Conservation (phyloP, 768 basidiomycete genomes). For the Tylopilus sp. region DNA sequence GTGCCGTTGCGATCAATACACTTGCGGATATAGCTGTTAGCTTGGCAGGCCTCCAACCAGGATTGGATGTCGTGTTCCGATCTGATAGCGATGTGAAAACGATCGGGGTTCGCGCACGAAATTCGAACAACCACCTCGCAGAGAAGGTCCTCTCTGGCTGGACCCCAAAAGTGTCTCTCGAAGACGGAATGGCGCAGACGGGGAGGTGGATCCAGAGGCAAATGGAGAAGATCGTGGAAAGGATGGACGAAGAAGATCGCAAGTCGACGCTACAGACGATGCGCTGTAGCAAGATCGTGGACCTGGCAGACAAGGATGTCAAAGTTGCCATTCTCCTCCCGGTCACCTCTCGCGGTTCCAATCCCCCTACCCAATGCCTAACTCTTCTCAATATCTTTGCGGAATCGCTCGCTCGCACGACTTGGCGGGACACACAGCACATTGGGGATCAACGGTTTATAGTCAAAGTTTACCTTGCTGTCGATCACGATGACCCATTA, state of each 20-base stretch:
- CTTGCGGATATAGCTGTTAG: constrained; percentile 41
- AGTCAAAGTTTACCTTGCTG: constrained; percentile 47
- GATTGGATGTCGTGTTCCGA: constrained; percentile 25
- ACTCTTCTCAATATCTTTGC: constrained; percentile 41
- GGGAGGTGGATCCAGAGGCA: constrained; percentile 45
- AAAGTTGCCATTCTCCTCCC: constrained; percentile 55
- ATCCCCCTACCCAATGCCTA: constrained; percentile 38
- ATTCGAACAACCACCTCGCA: constrained; percentile 46
- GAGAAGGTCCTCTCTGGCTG: constrained; percentile 34
- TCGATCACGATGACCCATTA: constrained; percentile 48
- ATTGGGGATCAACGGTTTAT: constrained; percentile 33
- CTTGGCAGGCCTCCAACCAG: constrained; percentile 28
- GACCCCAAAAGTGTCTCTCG: constrained; percentile 39
- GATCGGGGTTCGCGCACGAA: constrained; percentile 48
- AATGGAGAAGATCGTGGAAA: constrained; percentile 26
- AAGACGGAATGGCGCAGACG: constrained; percentile 47
- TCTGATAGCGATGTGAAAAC: constrained; percentile 30
- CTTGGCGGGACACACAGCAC: constrained; percentile 39
- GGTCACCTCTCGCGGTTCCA: constrained; percentile 48
- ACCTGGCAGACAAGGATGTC: constrained; percentile 33
- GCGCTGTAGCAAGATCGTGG: constrained; percentile 37
- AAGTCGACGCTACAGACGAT: constrained; percentile 20
- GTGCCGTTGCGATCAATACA: constrained; percentile 38
- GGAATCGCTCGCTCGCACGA: constrained; percentile 42
- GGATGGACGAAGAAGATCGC: constrained; percentile 7